Evolutionary conservation across 495 filamentous ascomycete genomes (phyloP), one percentile per base, ranked within the genome.

Genomic region (Lasiosphaeris hirsuta): DNA sequence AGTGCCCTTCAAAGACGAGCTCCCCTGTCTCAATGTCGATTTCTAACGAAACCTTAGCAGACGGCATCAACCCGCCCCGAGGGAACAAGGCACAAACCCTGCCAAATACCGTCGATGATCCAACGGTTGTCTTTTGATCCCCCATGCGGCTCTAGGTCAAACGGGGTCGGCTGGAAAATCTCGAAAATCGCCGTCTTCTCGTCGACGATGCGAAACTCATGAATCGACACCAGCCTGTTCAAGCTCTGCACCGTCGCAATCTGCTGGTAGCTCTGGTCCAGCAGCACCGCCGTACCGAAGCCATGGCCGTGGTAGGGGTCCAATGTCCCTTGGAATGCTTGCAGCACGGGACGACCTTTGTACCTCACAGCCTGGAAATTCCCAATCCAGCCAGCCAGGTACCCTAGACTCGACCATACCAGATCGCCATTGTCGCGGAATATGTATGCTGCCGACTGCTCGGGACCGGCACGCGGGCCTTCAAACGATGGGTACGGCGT

Each of bases 1-100:
- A 72, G 34, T 72, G 72, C 78, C 81, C 83, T 51, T 82, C 78
- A 47, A 83, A 84, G 4, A 81, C 34, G 34, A 83, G 68, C 44
- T 74, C 66, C 46, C 71, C 75, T 0, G 78, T 80, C 34, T 75
- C 74, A 14, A 81, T 69, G 37, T 83, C 79, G 1, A 83, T 63
- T 62, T 83, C 81, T 60, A 75, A 74, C 51, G 78, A 79, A 7
- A 76, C 68, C 51, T 74, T 30, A 30, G 23, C 17, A 10, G 1
- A 23, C 10, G 4, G 15, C 15, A 10, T 23, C 15, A 1, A 19
- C 1, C 5, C 10, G 3, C 14, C 2, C 23, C 15, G 1, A 7
- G 43, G 9, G 23, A 8, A 7, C 5, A 11, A 23, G 8, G 8
- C n/a, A 9, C 43, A 76, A 37, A 65, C 69, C 17, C 50, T 49